These are phyloP conservation scores for Picea abies DNA, from an alignment of 83 land plant genomes.

Conservation along the genomic window DNA sequence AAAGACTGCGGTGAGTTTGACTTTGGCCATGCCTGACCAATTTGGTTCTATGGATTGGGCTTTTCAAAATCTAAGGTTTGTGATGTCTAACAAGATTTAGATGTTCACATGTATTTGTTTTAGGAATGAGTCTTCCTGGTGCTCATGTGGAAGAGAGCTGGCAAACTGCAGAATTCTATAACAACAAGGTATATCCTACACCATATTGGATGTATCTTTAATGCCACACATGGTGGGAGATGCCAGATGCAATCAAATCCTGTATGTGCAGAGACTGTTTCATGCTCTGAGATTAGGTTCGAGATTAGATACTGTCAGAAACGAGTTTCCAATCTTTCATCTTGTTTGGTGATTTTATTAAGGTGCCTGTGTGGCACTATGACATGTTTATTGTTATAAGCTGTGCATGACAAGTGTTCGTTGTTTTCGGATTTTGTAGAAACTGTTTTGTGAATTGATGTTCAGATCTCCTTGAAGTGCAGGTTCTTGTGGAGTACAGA, in stretches of 20 bases:
- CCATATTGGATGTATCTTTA: background rate
- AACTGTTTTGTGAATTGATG: background rate
- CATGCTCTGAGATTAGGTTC: background rate
- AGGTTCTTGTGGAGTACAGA: constrained; percentile 88
- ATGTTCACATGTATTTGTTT: constrained; percentile 3
- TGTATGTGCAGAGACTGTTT: background rate
- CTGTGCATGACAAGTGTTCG: background rate
- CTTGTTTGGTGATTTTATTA: background rate
- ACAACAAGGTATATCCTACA: constrained; percentile 76
- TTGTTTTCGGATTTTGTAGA: background rate
- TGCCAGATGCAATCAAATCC: background rate
- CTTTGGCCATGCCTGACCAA: background rate
- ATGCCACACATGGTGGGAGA: background rate
- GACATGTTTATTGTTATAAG: too few relatives aligned
- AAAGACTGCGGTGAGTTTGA: constrained; percentile 81
- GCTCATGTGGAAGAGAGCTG: constrained; percentile 98
- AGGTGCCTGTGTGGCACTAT: background rate
- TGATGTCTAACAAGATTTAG: constrained; percentile 2
- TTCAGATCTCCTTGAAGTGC: constrained; percentile 10
- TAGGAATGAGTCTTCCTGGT: constrained; percentile 93
- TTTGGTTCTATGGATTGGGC: background rate
- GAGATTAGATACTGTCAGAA: constrained; percentile 2
- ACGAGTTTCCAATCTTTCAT: background rate
- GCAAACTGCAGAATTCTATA: constrained; percentile 97
- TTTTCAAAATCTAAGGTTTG: background rate